Base-by-base conservation (phyloP, 345 rosid genomes). In the Ceriops decandra region DNA sequence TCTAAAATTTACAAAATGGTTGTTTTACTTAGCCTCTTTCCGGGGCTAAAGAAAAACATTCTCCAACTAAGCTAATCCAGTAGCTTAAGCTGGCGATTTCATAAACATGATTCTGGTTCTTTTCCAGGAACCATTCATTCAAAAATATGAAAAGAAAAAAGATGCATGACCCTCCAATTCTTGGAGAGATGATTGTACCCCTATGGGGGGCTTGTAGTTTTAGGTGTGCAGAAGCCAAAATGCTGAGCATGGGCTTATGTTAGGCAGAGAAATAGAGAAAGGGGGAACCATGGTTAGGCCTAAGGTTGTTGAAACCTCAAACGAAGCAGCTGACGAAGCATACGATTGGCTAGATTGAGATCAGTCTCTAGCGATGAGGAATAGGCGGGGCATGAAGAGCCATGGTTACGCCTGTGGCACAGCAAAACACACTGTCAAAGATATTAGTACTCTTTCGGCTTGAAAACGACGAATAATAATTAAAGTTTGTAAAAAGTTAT, bases 341-440 rank as follows among this genome's bases (percentile, higher is more conserved):
- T 63, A 19, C 73, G 72, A 64, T 63, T 73, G 64, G 58, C 64
- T 76, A 66, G 60, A 60, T 27, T 17, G 38, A 35, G 62, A 32
- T 32, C 22, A 8, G 73, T 72, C 79, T 73, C 73, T 83, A 89
- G 83, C 86, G 88, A 76, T 84, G 90, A 63, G 92, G 90, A 60
- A 87, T 75, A 47, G 87, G 85, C 13, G 75, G 71, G 61, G 87
- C 85, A 76, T 74, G 90, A 59, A 85, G 82, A 64, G 93, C 84
- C 81, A 71, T 70, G 72, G 82, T 85, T 85, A 93, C 84, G 93
- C 98, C 97, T 90, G 98, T 72, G 92, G 96, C 81, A 89, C 91
- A 84, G 97, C 98, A 85, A 89, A 93, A 78, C 93, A 89, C 82
- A 90, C 98, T 93, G 98, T 86, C 89, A 90, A 80, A 86, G 83